Evolutionary conservation across 2,329 filamentous ascomycete genomes (phyloP), one percentile per base, ranked within the genome.

Genomic region (Botryotinia narcissicola): DNA sequence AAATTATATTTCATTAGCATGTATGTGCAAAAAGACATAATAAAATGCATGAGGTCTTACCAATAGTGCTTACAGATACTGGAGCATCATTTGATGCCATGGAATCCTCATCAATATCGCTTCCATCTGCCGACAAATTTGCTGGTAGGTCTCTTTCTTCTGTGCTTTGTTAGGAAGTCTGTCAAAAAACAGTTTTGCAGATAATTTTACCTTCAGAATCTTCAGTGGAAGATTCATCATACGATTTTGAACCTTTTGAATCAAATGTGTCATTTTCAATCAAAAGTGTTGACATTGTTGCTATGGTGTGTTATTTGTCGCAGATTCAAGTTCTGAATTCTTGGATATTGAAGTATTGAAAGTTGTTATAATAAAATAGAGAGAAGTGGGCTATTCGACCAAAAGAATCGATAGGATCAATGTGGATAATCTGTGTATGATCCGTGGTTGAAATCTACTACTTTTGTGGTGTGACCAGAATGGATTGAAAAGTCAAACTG

Each of bases 141-240:
- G 18, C 22, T 60, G 57, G 12, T 35, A 37, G 32, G 9, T 4
- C 3, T 22, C 0, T 5, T 32, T 18, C 14, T 37, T 25, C 59
- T 61, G 14, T 37, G 2, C 14, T 25, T 12, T 61, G 10, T 37
- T 25, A 61, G 59, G 9, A 61, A 10, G 8, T 35, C 10, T 35
- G 0, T 0, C n/a, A 12, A 7, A n/a, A 25, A 2, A 5, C 22
- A n/a, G 2, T 4, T 37, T 25, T 40, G 5, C 1, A 8, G 8
- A 3, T 12, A 25, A 25, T n/a, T 6, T n/a, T 61, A 61, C 32
- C 59, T 14, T 61, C 18, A 25, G 7, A 16, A 25, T 40, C 10
- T 25, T 22, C 10, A 16, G 22, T 16, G 6, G 22, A 25, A 25
- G 59, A 37, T 10, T n/a, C 22, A 1, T 61, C 22, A 25, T 1